phyloP scores from a whole-genome alignment of 2,329 filamentous ascomycete genomes.

The Eurotiales sp. region DNA sequence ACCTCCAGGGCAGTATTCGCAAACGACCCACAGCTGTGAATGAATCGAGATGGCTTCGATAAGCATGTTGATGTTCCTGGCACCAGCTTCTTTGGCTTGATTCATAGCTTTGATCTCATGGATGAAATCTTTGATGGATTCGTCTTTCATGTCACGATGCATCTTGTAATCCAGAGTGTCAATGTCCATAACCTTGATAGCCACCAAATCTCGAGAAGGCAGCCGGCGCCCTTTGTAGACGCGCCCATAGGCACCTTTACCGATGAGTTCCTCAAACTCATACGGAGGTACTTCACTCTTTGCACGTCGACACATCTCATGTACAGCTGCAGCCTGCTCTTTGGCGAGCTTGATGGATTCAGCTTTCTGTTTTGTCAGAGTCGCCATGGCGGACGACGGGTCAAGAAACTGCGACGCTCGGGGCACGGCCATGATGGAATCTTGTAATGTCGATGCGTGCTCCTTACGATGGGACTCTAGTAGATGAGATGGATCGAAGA shows the following conservation, averaged over 20 bases:
- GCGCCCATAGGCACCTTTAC: constrained; percentile 49
- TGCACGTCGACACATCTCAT: constrained; percentile 45
- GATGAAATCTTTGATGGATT: constrained; percentile 53
- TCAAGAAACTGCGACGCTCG: constrained; percentile 36
- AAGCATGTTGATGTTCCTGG: constrained; percentile 61
- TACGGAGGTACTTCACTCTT: constrained; percentile 45
- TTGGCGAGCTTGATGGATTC: constrained; percentile 46
- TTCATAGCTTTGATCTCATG: constrained; percentile 62
- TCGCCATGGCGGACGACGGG: constrained; percentile 40
- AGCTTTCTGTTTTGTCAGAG: constrained; percentile 47
- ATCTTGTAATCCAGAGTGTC: constrained; percentile 48
- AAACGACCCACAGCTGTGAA: constrained; percentile 63
- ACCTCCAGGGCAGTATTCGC: constrained; percentile 63
- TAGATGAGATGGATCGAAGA: background rate
- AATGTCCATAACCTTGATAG: constrained; percentile 51
- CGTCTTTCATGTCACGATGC: constrained; percentile 44
- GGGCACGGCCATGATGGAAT: constrained; percentile 24
- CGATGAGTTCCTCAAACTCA: constrained; percentile 49
- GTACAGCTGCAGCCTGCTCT: constrained; percentile 43
- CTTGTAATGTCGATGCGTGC: background rate
- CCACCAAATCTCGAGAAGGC: constrained; percentile 41
- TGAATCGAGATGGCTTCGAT: constrained; percentile 62
- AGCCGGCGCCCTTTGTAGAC: constrained; percentile 48
- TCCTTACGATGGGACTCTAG: background rate
- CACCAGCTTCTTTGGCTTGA: constrained; percentile 59